A percentile compares a stretch with the other conserved stretches of the same genome.
phyloP scores from a whole-genome alignment of 148 eudicot genomes.

The Gaultheria prostrata region DNA sequence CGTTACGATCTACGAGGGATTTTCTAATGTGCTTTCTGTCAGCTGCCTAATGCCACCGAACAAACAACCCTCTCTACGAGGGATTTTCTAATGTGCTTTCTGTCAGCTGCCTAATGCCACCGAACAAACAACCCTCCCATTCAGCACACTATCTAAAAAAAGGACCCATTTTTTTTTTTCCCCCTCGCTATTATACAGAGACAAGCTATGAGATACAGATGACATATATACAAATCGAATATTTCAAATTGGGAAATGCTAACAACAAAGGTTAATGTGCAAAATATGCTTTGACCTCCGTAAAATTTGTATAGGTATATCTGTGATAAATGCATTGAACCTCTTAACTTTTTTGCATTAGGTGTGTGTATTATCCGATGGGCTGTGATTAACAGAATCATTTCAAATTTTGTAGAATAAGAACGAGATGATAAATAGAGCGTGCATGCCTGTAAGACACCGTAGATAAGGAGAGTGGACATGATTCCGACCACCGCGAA shows the following conservation, averaged over 20 bases:
- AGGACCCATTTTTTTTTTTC: not conserved
- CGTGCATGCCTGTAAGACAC: constrained; percentile 63
- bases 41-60: not conserved
- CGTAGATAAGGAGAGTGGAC: constrained; percentile 81
- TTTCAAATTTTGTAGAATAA: not conserved
- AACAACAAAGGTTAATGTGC: too few relatives aligned
- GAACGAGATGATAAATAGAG: not conserved
- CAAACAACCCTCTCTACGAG: not conserved
- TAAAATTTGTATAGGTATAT: too few relatives aligned
- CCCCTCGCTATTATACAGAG: not conserved
- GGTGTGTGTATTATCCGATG: too few relatives aligned
- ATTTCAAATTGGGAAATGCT: not conserved
- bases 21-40: not conserved
- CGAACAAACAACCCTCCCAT: not conserved
- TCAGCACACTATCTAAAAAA: not conserved
- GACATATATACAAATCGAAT: not conserved
- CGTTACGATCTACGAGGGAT: not conserved
- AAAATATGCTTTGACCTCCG: too few relatives aligned
- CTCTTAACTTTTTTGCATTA: too few relatives aligned
- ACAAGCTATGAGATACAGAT: not conserved
- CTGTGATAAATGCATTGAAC: too few relatives aligned
- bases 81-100: not conserved
- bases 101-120: not conserved
- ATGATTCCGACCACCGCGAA: constrained; percentile 78
- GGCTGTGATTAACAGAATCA: too few relatives aligned